Conservation (phyloP, 2,329 filamentous ascomycete species). For the Teratosphaeria nubilosa region DNA sequence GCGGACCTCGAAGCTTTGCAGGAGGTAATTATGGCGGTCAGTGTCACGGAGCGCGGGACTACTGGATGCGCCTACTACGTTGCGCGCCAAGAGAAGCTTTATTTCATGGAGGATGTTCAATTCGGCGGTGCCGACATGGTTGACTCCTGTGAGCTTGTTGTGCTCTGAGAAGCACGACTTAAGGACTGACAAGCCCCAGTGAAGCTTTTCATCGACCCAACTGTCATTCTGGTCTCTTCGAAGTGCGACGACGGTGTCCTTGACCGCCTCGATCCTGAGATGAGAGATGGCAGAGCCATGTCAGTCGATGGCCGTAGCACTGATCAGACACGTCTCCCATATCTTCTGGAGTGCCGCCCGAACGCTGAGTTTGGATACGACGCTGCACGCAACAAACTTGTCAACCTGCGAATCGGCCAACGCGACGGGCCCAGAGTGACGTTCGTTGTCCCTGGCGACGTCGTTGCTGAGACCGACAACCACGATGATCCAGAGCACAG, state of each 20-base stretch:
- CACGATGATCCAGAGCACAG: slow-evolving; percentile 31
- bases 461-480: slow-evolving; percentile 14
- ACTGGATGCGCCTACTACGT: slow-evolving; percentile 81
- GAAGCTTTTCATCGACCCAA: slow-evolving; percentile 52
- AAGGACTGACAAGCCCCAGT: slow-evolving; percentile 32
- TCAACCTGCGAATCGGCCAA: slow-evolving; percentile 46
- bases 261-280: slow-evolving; percentile 31
- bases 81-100: slow-evolving; percentile 57
- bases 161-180: neutral
- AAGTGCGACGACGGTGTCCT: slow-evolving; percentile 43
- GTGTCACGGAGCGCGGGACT: slow-evolving; percentile 58
- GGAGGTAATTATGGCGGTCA: slow-evolving; percentile 71
- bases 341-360: slow-evolving; percentile 56
- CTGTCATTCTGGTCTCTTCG: slow-evolving; percentile 47
- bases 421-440: slow-evolving; percentile 39
- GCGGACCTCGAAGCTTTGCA: slow-evolving; percentile 40
- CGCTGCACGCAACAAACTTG: slow-evolving; percentile 55
- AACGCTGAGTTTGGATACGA: slow-evolving; percentile 64
- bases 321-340: slow-evolving; percentile 45
- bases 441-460: slow-evolving; percentile 54
- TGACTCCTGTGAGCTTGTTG: slow-evolving; percentile 30
- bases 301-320: slow-evolving; percentile 20
- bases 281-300: slow-evolving; percentile 16
- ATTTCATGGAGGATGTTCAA: slow-evolving; percentile 66
- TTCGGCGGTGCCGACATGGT: slow-evolving; percentile 56